Base-by-base conservation (phyloP, 176 grass and related monocot genomes). In the Typha latifolia region DNA sequence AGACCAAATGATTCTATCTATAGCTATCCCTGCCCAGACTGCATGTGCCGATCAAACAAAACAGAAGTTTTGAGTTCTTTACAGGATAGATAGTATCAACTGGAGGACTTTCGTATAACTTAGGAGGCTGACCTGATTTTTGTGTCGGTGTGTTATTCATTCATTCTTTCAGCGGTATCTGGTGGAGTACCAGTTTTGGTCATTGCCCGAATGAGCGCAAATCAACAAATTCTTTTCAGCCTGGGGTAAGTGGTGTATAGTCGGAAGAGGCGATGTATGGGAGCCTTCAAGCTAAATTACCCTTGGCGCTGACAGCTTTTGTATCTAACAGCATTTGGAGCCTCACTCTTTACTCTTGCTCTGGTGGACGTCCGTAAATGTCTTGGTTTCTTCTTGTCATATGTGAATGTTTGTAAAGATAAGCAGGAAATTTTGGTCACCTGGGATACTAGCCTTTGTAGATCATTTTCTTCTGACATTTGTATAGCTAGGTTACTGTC, bases 1-100 rank as follows among this genome's bases (percentile, higher is more conserved):
- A 90, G 94, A 75, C 66, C 86, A 62, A 93, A 82, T 74, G 94
- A 93, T 80, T 99, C 94, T 13, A 64, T 99, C 76, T 99, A 93
- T 67, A 84, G 80, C 12, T 87, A 84, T 62, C 94, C 94, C 14
- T 85, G 94, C 57, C 89, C 94, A 50, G 86, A 93, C 56, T 99
- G 94, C 79, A 90, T 99, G 86, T 99, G 89, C 77, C 76, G 77
- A 32, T 56, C 66, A 12, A 99, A 87, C 55, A 93, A 77, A 90
- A 71, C 81, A 48, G 86, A 87, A 83, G 67, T 31, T 50, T 59
- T 71, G 66, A 87, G 79, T 77, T 49, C 81, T 68, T 77, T 79
- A 59, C 66, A 82, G 72, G 67, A 48, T 72, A 72, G 78, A 85
- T 99, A 92, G 67, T 55, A 82, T 82, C 52, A 75, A 62, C 21